Evolutionary conservation across 2,329 filamentous ascomycete species (phyloP).

Genomic region (Penicillium sp.): DNA sequence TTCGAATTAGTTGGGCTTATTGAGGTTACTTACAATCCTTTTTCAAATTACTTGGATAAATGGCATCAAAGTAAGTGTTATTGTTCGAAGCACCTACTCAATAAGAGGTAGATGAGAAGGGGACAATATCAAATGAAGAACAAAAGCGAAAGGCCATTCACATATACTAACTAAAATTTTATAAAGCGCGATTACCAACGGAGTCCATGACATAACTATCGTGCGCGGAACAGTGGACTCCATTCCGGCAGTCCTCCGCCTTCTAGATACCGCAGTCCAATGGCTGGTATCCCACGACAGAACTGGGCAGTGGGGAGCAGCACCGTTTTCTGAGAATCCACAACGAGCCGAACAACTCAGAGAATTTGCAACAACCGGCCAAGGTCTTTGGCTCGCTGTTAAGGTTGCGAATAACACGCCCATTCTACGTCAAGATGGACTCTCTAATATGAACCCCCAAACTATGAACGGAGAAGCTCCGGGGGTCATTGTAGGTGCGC

Average conservation of each 20-base stretch:
- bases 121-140: not conserved
- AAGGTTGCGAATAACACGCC: constrained; percentile 1
- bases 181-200: not conserved
- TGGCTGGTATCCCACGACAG: constrained; percentile 11
- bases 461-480: not conserved
- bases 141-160: not conserved
- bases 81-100: not conserved
- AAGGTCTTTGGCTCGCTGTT: constrained; percentile 15
- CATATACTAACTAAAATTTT: not conserved
- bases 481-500: constrained; percentile 8
- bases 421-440: not conserved
- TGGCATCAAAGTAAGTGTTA: constrained; percentile 5
- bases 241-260: constrained; percentile 9
- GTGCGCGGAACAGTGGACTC: constrained; percentile 10
- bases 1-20: not conserved
- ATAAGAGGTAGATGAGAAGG: not conserved
- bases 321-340: constrained; percentile 13
- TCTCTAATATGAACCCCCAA: not conserved
- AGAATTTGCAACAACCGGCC: constrained; percentile 14
- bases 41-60: not conserved
- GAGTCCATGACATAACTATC: not conserved
- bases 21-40: not conserved
- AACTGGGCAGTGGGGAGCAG: constrained; percentile 14
- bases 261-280: constrained; percentile 14
- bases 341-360: constrained; percentile 11